A percentile compares a stretch with the other conserved stretches of the same genome.
phyloP scores from a whole-genome alignment of 129 eudicot species.

The sunflower (Helianthus annuus) region HanXRQr2.0-SUNRISE NC_035440.2:24500871-24501370 shows the following conservation, averaged over 20 bases:
- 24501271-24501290: neutral
- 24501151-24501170: too few species aligned
- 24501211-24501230: too few species aligned
- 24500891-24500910: constrained; percentile 89
- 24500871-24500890: constrained; percentile 63
- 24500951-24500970: constrained; percentile 84
- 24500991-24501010: constrained; percentile 93
- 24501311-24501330: neutral
- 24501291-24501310: too few species aligned
- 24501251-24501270: neutral
- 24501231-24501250: neutral
- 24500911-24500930: constrained; percentile 81
- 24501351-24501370: neutral
- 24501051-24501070: too few species aligned
- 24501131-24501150: too few species aligned
- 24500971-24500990: constrained; percentile 77
- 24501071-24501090: too few species aligned
- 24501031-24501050: neutral
- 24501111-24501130: too few species aligned
- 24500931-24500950: constrained; percentile 82
- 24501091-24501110: too few species aligned
- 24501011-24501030: constrained; percentile 47
- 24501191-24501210: too few species aligned
- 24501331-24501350: neutral
- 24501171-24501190: too few species aligned